Percentiles rank a stretch among this genome's conserved stretches.
Conservation (phyloP, 306 rosid genomes). For the Delonix regia region DNA sequence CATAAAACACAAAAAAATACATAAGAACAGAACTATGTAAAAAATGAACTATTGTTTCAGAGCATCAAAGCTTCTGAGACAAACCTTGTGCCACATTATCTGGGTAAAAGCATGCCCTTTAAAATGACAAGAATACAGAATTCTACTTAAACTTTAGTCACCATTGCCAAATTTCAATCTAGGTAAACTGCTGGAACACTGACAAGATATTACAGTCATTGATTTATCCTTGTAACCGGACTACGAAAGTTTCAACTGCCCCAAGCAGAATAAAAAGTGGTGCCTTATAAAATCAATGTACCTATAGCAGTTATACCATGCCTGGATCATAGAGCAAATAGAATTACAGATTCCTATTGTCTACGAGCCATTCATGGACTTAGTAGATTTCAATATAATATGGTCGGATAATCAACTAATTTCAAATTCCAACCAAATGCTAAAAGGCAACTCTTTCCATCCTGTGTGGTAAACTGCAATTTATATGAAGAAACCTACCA, state of each 20-base stretch:
- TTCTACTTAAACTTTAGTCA: not conserved
- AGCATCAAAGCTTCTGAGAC: not conserved
- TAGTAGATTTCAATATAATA: conserved; percentile 4
- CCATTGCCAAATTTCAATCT: not conserved
- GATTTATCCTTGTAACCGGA: not conserved
- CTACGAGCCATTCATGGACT: conserved; percentile 20
- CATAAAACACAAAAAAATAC: not conserved
- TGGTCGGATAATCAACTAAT: conserved; percentile 18
- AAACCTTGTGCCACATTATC: not conserved
- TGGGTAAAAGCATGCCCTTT: not conserved
- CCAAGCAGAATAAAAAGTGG: conserved; percentile 22
- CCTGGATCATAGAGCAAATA: conserved; percentile 4
- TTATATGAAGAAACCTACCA: conserved; percentile 27
- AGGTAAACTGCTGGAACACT: not conserved
- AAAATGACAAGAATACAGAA: not conserved
- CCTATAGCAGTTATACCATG: conserved; percentile 23
- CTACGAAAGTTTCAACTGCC: conserved; percentile 1
- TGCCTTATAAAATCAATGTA: conserved; percentile 4
- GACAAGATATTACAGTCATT: not conserved
- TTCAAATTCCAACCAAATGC: conserved; percentile 7
- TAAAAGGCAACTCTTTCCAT: not conserved
- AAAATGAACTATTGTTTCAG: not conserved
- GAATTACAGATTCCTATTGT: conserved; percentile 15
- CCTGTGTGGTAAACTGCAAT: conserved; percentile 22
- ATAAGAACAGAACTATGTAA: not conserved